Evolutionary conservation across 495 filamentous ascomycete species (phyloP).

Genomic region (Aspergillus diversus): DNA sequence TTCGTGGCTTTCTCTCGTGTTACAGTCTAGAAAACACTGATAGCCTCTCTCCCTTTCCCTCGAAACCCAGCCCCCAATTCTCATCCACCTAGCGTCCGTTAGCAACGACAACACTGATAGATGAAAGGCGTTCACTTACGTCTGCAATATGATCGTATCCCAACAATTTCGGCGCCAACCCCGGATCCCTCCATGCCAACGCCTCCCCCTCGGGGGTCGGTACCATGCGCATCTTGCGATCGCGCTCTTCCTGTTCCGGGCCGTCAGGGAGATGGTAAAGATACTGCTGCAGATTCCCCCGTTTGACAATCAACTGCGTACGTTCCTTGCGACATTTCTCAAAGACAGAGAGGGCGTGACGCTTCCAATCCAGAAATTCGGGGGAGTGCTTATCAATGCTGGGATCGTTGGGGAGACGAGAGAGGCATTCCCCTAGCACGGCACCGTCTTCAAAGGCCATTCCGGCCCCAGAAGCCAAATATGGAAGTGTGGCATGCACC

Average conservation of each 20-base stretch:
- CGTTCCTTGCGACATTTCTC: conserved; percentile 49
- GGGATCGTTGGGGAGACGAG: conserved; percentile 36
- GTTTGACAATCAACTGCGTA: conserved; percentile 47
- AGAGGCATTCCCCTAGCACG: conserved; percentile 52
- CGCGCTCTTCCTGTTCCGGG: conserved; percentile 49
- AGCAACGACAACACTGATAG: background rate
- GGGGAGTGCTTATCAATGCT: conserved; percentile 29
- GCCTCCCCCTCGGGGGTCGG: conserved; percentile 49
- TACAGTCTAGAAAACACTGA: conserved; percentile 7
- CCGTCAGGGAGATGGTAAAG: conserved; percentile 57
- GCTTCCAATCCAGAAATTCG: conserved; percentile 34
- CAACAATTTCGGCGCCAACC: conserved; percentile 44
- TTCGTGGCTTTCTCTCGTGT: background rate
- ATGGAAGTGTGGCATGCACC: conserved; percentile 67
- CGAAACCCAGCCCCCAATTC: conserved; percentile 4
- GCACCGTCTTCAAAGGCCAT: conserved; percentile 55
- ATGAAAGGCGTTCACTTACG: conserved; percentile 26
- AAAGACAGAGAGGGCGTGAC: conserved; percentile 47
- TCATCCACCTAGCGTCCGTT: conserved; percentile 8
- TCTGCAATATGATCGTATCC: conserved; percentile 49
- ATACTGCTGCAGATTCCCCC: conserved; percentile 53
- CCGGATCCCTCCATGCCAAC: conserved; percentile 51
- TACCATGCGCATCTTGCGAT: conserved; percentile 48
- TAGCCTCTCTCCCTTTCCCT: background rate
- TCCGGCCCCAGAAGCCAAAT: conserved; percentile 55